Evolutionary conservation across 192 early-diverging fungal genomes (phyloP).

Genomic region (Coemansia sp.): DNA sequence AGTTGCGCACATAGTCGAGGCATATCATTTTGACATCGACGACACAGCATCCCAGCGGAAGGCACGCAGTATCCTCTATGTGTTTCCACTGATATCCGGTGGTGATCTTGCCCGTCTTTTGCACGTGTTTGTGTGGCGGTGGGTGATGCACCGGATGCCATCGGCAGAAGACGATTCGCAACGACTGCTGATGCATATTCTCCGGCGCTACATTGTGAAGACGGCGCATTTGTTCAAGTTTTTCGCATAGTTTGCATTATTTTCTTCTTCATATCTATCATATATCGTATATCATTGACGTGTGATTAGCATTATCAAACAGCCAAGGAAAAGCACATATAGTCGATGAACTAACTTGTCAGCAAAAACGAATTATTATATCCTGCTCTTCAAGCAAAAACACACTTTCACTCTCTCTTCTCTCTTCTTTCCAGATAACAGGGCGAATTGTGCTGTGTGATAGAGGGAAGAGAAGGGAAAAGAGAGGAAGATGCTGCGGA

Average conservation of each 20-base stretch:
- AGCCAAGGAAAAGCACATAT: background rate
- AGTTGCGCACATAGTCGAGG: constrained; percentile 19
- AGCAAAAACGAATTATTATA: background rate
- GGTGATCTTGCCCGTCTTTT: constrained; percentile 35
- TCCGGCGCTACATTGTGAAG: constrained; percentile 36
- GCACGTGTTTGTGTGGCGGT: constrained; percentile 49
- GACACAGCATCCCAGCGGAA: background rate
- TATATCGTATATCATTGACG: too few relatives aligned
- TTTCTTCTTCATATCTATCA: background rate
- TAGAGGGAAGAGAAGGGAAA: background rate
- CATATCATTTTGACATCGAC: constrained; percentile 13
- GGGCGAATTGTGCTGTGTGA: background rate
- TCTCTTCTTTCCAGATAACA: background rate
- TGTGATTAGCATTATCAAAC: too few relatives aligned
- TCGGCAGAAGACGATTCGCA: constrained; percentile 39
- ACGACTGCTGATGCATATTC: constrained; percentile 23
- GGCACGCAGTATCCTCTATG: constrained; percentile 7
- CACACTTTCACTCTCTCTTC: background rate
- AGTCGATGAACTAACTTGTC: background rate
- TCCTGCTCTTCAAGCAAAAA: background rate
- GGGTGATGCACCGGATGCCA: constrained; percentile 40
- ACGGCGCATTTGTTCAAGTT: constrained; percentile 35
- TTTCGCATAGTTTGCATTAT: background rate
- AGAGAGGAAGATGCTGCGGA: background rate
- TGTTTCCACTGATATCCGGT: constrained; percentile 30